Percentiles rank a stretch among this genome's conserved stretches.
Evolutionary conservation across 768 basidiomycete genomes (phyloP).

Genomic region (Suillus tomentosus): DNA sequence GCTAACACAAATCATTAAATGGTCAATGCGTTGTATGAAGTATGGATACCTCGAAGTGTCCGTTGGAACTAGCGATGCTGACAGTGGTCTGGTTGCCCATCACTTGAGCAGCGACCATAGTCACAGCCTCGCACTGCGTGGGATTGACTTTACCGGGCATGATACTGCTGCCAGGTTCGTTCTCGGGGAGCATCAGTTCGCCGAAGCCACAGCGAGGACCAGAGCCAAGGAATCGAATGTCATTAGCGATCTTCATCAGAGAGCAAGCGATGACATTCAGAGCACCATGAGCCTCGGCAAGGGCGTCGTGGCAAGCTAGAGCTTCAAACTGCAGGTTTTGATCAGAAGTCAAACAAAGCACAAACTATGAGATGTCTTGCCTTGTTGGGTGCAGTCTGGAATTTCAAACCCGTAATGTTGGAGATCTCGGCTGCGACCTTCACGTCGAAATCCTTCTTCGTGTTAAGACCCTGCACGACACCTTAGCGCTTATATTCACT

Average conservation of each 20-base stretch:
- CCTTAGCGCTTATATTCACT: conserved; percentile 10
- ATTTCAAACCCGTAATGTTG: conserved; percentile 85
- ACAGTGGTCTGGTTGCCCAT: conserved; percentile 97
- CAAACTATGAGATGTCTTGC: conserved; percentile 39
- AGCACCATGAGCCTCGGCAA: conserved; percentile 97
- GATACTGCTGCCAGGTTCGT: conserved; percentile 98
- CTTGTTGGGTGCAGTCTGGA: conserved; percentile 98
- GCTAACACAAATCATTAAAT: conserved; percentile 41
- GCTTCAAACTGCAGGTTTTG: conserved; percentile 79
- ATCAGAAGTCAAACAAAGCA: background rate
- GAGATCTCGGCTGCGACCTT: conserved; percentile 92
- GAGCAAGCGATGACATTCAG: conserved; percentile 96
- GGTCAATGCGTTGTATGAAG: conserved; percentile 10
- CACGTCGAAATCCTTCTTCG: conserved; percentile 93
- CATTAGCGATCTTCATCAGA: conserved; percentile 99
- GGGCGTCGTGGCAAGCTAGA: conserved; percentile 93
- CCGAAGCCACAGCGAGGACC: conserved; percentile 98
- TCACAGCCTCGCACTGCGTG: conserved; percentile 97
- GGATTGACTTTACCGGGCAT: conserved; percentile 99
- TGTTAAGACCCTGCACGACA: conserved; percentile 82
- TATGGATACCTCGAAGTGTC: conserved; percentile 87
- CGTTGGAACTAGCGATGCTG: conserved; percentile 89
- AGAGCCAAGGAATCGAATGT: conserved; percentile 96
- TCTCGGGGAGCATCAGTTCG: conserved; percentile 92
- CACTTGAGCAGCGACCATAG: conserved; percentile 98